phyloP scores from a whole-genome alignment of 495 filamentous ascomycete species.

The Lophium mytilinum region DNA sequence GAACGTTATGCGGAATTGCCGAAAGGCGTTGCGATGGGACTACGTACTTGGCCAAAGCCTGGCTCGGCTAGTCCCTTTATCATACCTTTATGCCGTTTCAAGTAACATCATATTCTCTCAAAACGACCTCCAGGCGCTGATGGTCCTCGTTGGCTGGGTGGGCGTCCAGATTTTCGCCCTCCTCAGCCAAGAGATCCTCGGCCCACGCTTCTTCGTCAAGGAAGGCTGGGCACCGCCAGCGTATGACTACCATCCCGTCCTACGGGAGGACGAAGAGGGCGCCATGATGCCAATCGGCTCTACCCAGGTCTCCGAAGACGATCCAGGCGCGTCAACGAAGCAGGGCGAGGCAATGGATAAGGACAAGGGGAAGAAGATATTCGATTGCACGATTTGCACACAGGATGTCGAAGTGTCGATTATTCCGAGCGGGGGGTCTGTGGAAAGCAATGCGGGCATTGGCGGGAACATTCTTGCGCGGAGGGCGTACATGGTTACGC shows the following conservation, averaged over 20 bases:
- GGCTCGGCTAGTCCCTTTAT: conserved; percentile 65
- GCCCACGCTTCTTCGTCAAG: conserved; percentile 68
- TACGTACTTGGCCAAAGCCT: conserved; percentile 79
- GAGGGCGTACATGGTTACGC: conserved; percentile 90
- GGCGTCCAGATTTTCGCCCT: conserved; percentile 83
- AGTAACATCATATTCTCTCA: conserved; percentile 77
- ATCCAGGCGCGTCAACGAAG: conserved; percentile 25
- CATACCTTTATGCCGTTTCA: conserved; percentile 67
- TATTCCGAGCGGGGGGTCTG: conserved; percentile 46
- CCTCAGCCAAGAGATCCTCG: conserved; percentile 72
- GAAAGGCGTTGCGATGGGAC: conserved; percentile 76
- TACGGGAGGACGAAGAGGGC: conserved; percentile 79
- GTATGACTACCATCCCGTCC: conserved; percentile 90
- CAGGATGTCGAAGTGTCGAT: conserved; percentile 85
- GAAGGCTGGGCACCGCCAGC: conserved; percentile 67
- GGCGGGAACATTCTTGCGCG: conserved; percentile 63
- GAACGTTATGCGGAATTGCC: conserved; percentile 84
- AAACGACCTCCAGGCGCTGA: conserved; percentile 54
- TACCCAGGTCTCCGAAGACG: conserved; percentile 32
- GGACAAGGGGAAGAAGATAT: conserved; percentile 50
- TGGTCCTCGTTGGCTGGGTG: conserved; percentile 67
- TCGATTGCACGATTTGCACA: conserved; percentile 94
- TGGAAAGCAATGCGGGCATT: conserved; percentile 38
- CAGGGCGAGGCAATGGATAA: conserved; percentile 30
- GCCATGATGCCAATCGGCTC: conserved; percentile 63